Conservation (phyloP, 768 basidiomycete species). For the Tricholoma furcatifolium region DNA sequence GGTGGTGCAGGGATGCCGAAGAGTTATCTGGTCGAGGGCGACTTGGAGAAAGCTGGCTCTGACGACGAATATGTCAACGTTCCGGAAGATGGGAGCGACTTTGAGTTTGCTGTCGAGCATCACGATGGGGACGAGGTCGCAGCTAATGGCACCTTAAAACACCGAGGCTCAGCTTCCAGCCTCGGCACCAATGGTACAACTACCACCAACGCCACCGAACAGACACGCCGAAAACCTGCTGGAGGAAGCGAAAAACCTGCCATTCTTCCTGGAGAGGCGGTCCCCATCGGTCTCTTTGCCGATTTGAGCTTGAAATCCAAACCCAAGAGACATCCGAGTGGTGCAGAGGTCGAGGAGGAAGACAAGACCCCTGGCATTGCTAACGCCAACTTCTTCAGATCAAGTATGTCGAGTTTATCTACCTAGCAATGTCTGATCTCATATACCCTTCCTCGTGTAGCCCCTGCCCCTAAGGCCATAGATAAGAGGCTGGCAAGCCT, state of each 20-base stretch:
- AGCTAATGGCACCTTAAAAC: conserved; percentile 24
- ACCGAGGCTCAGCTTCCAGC: conserved; percentile 38
- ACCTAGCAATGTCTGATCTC: background rate
- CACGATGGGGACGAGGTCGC: conserved; percentile 37
- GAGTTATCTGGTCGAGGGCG: conserved; percentile 48
- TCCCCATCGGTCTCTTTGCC: conserved; percentile 79
- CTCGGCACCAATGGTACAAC: conserved; percentile 31
- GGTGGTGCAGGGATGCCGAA: conserved; percentile 55
- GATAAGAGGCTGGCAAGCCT: conserved; percentile 34
- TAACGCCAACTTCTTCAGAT: conserved; percentile 63
- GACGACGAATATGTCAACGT: conserved; percentile 37
- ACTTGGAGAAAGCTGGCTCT: conserved; percentile 38
- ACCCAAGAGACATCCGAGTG: conserved; percentile 29
- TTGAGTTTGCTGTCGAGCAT: conserved; percentile 42
- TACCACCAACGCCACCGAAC: background rate
- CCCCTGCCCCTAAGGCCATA: conserved; percentile 39
- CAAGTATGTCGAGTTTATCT: conserved; percentile 31
- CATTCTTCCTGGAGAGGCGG: conserved; percentile 57
- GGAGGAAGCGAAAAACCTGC: conserved; percentile 46
- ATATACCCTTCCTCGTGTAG: conserved; percentile 22
- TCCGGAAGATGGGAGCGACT: conserved; percentile 30
- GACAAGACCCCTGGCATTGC: conserved; percentile 64
- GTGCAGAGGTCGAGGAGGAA: conserved; percentile 41
- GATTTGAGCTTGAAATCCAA: conserved; percentile 50
- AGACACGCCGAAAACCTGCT: conserved; percentile 37